Evolutionary conservation across 305 asterid species (phyloP), one percentile per base, ranked within the genome.

Genomic region (Fraxinus baroniana): DNA sequence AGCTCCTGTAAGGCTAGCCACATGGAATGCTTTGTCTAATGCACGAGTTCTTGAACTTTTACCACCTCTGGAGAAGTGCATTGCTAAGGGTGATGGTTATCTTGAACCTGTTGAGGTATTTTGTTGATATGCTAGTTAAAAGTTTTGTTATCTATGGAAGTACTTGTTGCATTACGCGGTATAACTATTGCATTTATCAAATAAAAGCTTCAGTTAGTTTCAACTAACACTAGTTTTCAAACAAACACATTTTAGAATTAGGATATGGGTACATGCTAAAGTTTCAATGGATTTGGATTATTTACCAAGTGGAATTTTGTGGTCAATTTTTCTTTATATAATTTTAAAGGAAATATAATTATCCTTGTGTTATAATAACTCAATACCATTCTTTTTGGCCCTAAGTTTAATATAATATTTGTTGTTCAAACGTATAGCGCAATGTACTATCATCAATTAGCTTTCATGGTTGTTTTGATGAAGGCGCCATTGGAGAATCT

Each of bases 71-170:
- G 87, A 87, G 8, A 79, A 89, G 78, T 97, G 98, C 84, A 76
- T 88, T 13, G 85, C 86, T 33, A 82, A 86, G 83, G 90, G 89
- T 78, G 92, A 90, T 80, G 95, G 97, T 49, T 94, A 91, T 89
- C 97, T 97, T 73, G 92, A 91, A 89, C 98, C 99, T 55, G 83
- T 91, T 79, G 99, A 97, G 99, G 98, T 94, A 93, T 71, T 13
- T 30, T n/a, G 36, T 32, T 66, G 73, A 66, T 66, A 66, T 66
- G n/a, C 73, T 66, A 66, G 33, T 26, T 66, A 66, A 55, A 55
- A 55, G 26, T 26, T 66, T 66, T 64, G 35, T 24, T 26, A 24
- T 24, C 73, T 10, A 10, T 66, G 33, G 36, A 66, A 66, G 33
- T 66, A 66, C 70, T 60, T 60, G 30, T 60, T 68, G 74, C 74